Evolutionary conservation across 176 grass and related monocot species (phyloP).

Genomic region (Oryza nivara): DNA sequence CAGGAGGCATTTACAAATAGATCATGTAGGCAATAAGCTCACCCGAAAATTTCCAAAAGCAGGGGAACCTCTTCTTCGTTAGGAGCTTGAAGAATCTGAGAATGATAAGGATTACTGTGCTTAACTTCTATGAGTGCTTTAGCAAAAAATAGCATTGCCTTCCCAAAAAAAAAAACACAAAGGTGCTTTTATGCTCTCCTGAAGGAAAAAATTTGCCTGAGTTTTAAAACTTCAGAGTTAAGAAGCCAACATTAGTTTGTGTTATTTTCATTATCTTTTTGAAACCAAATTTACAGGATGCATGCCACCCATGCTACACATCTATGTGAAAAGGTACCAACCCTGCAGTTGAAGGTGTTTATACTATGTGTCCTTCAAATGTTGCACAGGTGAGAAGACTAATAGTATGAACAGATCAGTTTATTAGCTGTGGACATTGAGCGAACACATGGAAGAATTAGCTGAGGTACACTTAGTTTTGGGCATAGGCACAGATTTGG

Average conservation of each 20-base stretch:
- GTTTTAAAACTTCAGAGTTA: not conserved
- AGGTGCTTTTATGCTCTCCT: not conserved
- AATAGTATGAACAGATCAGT: not conserved
- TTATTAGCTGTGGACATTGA: not conserved
- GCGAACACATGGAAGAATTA: not conserved
- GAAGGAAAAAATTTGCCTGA: not conserved
- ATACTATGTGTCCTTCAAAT: not conserved
- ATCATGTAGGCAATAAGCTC: conserved; percentile 24
- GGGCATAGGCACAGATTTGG: not conserved
- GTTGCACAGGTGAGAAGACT: not conserved
- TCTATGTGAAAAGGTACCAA: not conserved
- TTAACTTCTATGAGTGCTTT: conserved; percentile 13
- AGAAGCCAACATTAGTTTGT: not conserved
- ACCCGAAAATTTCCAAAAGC: conserved; percentile 90
- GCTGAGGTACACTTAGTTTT: not conserved
- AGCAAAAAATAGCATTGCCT: not conserved
- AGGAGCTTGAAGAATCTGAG: conserved; percentile 90
- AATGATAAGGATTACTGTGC: conserved; percentile 41
- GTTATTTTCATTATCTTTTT: not conserved
- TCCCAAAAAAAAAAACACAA: not conserved
- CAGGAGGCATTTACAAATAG: not conserved
- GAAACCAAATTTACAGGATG: not conserved
- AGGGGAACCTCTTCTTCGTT: conserved; percentile 91
- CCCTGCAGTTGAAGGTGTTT: not conserved
- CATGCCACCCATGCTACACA: not conserved